phyloP scores from a whole-genome alignment of 305 asterid species.

The Fraxinus sp. region DNA sequence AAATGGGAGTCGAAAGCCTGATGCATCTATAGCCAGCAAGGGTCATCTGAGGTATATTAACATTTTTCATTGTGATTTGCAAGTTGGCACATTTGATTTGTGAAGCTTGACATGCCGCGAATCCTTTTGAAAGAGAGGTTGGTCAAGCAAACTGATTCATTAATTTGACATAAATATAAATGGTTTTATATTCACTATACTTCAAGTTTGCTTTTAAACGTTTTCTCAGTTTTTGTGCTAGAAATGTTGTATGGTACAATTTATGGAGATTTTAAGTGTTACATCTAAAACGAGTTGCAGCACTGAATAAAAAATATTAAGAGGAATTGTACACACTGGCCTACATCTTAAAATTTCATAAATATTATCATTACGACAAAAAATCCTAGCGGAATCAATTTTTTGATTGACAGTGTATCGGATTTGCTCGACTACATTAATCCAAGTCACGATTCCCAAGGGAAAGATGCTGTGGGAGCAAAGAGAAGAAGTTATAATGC shows the following conservation, averaged over 20 bases:
- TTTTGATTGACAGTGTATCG: slow-evolving; percentile 65
- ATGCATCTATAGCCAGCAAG: slow-evolving; percentile 98
- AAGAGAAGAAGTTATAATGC: slow-evolving; percentile 61
- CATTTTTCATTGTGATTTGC: slow-evolving; percentile 18
- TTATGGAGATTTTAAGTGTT: background rate
- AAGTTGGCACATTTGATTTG: slow-evolving; percentile 11
- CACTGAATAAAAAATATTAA: background rate
- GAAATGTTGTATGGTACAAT: background rate
- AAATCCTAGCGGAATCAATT: slow-evolving; percentile 16
- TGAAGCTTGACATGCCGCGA: background rate
- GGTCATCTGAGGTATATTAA: slow-evolving; percentile 84
- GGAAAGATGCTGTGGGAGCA: slow-evolving; percentile 63
- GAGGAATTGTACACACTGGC: background rate
- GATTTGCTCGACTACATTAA: slow-evolving; percentile 97
- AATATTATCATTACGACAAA: slow-evolving; percentile 1
- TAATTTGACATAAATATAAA: background rate
- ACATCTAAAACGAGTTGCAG: background rate
- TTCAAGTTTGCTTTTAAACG: background rate
- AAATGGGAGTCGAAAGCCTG: slow-evolving; percentile 92
- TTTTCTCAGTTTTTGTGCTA: background rate
- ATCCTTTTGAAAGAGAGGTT: background rate
- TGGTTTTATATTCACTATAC: background rate
- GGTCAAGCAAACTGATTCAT: background rate
- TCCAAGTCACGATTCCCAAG: slow-evolving; percentile 83
- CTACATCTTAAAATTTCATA: background rate